Evolutionary conservation across 1,139 yeast species (phyloP), one percentile per base, ranked within the genome.

Genomic region (Candida sanyaensis): DNA sequence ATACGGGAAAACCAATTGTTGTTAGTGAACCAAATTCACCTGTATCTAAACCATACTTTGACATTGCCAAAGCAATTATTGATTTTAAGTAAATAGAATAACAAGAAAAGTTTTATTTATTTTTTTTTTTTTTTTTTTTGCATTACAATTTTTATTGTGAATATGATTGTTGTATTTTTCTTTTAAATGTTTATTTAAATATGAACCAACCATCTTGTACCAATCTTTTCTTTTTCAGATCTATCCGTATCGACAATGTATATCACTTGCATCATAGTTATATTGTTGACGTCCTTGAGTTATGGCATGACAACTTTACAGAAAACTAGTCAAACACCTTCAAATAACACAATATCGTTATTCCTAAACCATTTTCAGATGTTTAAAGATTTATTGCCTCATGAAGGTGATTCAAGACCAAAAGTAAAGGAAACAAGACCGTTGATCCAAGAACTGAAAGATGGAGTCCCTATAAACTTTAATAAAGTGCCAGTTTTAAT

Each of bases 1-100:
- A 88, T 60, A 57, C 59, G 33, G 93, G 95, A 0, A 73, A 71
- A 53, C 95, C 96, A 0, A 71, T 85, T 1, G 83, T 83, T 0
- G 68, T 85, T 1, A 59, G 75, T 1, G 66, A 75, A 9, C 75
- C 79, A 0, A 71, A 73, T 1, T 62, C 73, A 0, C 50, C 56
- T 0, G 45, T 75, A 6, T 56, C 80, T 1, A 46, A 60, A 33
- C 71, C 75, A 0, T 83, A 81, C 57, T 51, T 69, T 27, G 68
- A 69, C 0, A 69, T 81, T n/a, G 86, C 86, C 0, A 43, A 55
- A 31, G 61, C 53, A 11, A 61, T 69, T 1, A 41, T 59, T 7
- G 50, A 50, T 8, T 50, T 50, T 34, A 37, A 45, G 27, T 43
- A 43, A 30, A 24, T 23, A 23, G 50, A 12, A 48, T 45, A 43